Percentiles rank a stretch among this genome's conserved stretches.
Conservation (phyloP, 148 eudicot genomes). For the Fagopyrum homotropicum region DNA sequence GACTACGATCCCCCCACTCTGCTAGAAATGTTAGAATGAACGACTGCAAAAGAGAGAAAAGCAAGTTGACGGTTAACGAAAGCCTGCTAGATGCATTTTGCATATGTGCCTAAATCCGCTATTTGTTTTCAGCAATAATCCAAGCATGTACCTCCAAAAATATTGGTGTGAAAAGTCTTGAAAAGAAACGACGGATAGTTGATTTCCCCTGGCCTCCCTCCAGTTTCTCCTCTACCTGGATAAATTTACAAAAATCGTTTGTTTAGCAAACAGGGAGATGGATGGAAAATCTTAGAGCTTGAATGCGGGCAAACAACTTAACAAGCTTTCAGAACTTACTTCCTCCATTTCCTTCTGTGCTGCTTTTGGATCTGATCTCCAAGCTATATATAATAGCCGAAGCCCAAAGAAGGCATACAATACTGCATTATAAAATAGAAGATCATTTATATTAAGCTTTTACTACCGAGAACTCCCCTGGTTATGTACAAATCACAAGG, state of each 20-base stretch:
- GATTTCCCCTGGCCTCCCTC: constrained; percentile 94
- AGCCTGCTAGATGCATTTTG: not conserved
- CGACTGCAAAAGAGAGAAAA: constrained; percentile 48
- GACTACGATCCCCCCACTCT: constrained; percentile 99
- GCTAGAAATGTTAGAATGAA: constrained; percentile 94
- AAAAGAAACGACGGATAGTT: constrained; percentile 57
- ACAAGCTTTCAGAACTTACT: constrained; percentile 30
- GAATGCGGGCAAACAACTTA: not conserved
- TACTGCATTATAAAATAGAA: constrained; percentile 43
- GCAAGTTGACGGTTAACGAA: not conserved
- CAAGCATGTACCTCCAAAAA: constrained; percentile 63
- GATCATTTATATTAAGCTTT: not conserved
- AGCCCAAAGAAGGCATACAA: constrained; percentile 85
- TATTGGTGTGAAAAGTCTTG: constrained; percentile 89
- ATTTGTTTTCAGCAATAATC: not conserved
- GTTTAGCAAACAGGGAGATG: not conserved
- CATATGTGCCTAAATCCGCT: not conserved
- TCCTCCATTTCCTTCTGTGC: constrained; percentile 96
- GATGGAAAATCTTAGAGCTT: too few species aligned
- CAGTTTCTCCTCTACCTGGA: constrained; percentile 94
- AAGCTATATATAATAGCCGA: constrained; percentile 92
- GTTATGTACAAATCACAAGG: not conserved
- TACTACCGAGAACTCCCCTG: not conserved
- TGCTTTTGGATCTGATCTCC: constrained; percentile 85
- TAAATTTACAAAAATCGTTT: not conserved